Percentiles rank a stretch among this genome's conserved stretches.
These are phyloP conservation scores for Coniochaeta ligniaria DNA, from an alignment of 2,329 filamentous ascomycete species.

Conservation along the genomic window DNA sequence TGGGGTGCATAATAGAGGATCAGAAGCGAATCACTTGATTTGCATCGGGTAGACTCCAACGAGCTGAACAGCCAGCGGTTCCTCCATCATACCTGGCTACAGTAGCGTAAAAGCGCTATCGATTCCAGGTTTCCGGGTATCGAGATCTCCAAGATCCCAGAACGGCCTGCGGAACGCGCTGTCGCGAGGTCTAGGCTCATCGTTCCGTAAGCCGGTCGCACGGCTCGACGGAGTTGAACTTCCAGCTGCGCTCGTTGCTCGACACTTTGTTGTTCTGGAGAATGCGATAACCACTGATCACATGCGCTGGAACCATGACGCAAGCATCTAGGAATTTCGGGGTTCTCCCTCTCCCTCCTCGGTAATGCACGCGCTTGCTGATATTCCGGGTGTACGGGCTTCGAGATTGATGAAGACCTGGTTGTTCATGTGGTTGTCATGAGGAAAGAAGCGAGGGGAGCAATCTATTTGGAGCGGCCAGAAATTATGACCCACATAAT, in stretches of 20 bases:
- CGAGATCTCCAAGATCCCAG: neutral
- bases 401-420: neutral
- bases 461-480: neutral
- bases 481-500: neutral
- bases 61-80: neutral
- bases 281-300: neutral
- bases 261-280: neutral
- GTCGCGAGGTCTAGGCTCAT: neutral
- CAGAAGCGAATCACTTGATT: constrained; percentile 1
- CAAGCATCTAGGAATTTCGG: neutral
- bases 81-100: neutral
- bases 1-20: neutral
- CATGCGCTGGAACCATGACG: neutral
- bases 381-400: neutral
- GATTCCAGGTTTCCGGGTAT: neutral
- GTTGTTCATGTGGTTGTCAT: neutral
- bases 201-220: neutral
- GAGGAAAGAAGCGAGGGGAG: neutral
- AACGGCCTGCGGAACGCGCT: neutral
- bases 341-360: neutral
- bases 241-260: neutral
- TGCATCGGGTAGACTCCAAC: neutral
- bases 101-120: neutral
- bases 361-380: neutral
- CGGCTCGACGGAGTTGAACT: neutral